Evolutionary conservation across 129 eudicot genomes (phyloP), one percentile per base, ranked within the genome.

Genomic region (Pseudognaphalium luteoalbum): DNA sequence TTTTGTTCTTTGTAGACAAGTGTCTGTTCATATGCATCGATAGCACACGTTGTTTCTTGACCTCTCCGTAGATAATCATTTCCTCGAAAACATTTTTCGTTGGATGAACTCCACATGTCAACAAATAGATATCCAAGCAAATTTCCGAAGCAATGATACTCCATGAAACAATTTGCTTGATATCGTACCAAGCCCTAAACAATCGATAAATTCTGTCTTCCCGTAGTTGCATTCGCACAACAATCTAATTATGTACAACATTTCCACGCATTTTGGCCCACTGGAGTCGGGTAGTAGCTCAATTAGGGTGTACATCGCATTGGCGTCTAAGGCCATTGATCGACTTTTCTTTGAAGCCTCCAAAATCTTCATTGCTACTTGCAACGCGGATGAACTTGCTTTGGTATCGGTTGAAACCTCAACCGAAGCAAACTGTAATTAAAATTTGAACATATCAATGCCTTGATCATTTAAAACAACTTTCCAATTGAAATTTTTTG

Each of bases 351-450:
- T 91, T 4, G 90, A 88, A 5, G 84, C 76, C 2, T 82, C 80
- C 21, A 91, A n/a, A 30, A 87, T 80, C 66, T 80, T 80, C 30
- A 88, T 66, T 47, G 88, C 8, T 7, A 91, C 85, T 51, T 85
- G 79, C 16, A 91, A 73, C 7, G 92, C 88, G 44, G 82, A 81
- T 2, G 97, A 87, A 71, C 95, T 87, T 33, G 96, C 88, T 67
- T 85, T 81, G 0, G 28, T 25, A 25, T 25, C 28, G 1, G 70
- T 83, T 42, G 79, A 77, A 25, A 88, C 80, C 70, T 88, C 89
- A 39, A 88, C 96, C 0, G 92, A 88, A n/a, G 80, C 79, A 5
- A 91, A 84, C 71, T 91, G 92, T 30, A 91, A 51, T 79, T 88
- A 57, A 11, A 92, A 87, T 66, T 91, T 88, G 76, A 88, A 88